phyloP scores from a whole-genome alignment of 1,284 basidiomycete genomes.

The Trametes polyzona region DNA sequence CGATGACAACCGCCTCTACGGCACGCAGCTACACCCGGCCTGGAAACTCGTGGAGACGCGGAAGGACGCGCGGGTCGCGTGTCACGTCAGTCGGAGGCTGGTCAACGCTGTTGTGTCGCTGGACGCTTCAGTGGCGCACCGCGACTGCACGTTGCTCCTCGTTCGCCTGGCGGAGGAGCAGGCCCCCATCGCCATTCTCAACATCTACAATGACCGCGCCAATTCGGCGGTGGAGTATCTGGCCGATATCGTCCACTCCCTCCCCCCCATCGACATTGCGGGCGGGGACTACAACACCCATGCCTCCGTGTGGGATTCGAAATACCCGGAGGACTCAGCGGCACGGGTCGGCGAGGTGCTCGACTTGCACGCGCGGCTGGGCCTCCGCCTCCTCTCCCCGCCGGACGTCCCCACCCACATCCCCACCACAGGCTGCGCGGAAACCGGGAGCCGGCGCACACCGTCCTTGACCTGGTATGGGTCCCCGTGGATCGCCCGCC shows the following conservation, averaged over 20 bases:
- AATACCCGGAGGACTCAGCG: not conserved
- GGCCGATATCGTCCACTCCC: not conserved
- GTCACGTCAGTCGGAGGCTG: slow-evolving; percentile 5
- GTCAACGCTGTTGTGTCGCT: not conserved
- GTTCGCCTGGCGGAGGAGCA: not conserved
- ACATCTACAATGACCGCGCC: slow-evolving; percentile 3
- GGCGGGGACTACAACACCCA: slow-evolving; percentile 13
- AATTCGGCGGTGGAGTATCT: slow-evolving; percentile 3
- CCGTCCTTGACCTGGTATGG: slow-evolving; percentile 10
- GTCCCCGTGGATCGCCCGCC: not conserved
- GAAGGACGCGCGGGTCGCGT: slow-evolving; percentile 2
- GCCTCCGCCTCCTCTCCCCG: slow-evolving; percentile 4
- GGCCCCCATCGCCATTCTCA: slow-evolving; percentile 3
- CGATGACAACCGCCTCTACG: slow-evolving; percentile 9
- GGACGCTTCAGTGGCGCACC: not conserved
- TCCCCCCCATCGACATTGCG: slow-evolving; percentile 1
- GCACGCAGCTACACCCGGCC: slow-evolving; percentile 9
- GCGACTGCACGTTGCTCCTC: slow-evolving; percentile 3
- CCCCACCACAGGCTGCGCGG: not conserved
- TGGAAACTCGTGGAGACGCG: not conserved
- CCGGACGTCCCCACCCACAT: not conserved
- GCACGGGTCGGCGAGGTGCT: slow-evolving; percentile 1
- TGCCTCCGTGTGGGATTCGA: not conserved
- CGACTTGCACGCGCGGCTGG: slow-evolving; percentile 7
- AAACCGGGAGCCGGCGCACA: too few relatives aligned